phyloP scores from a whole-genome alignment of 495 filamentous ascomycete species.

The Sphaerosporella brunnea region DNA sequence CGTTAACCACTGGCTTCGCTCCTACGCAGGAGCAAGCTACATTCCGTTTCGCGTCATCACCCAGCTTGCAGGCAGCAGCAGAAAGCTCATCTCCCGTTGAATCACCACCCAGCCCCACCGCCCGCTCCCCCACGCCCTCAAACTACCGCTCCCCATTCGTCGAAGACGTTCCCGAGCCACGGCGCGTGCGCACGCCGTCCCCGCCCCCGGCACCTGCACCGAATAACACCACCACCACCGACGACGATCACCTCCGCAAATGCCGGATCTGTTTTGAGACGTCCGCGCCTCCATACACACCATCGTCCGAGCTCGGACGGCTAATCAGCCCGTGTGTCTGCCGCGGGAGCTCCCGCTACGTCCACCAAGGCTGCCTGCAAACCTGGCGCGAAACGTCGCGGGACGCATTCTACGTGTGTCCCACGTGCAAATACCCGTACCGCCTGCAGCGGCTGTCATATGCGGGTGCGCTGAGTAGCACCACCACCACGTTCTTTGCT shows the following conservation, averaged over 20 bases:
- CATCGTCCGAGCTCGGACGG: constrained; percentile 53
- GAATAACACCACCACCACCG: neutral
- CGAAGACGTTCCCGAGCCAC: constrained; percentile 28
- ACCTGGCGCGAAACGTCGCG: constrained; percentile 59
- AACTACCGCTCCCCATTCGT: constrained; percentile 21
- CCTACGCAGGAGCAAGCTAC: constrained; percentile 1
- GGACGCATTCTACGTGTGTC: constrained; percentile 68
- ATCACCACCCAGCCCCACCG: neutral
- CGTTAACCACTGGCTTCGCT: neutral
- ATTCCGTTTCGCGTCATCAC: constrained; percentile 6
- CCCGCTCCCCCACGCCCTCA: constrained; percentile 13
- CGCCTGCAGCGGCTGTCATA: constrained; percentile 49
- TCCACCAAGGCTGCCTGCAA: constrained; percentile 86
- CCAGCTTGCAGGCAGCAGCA: too few species aligned
- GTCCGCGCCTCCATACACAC: constrained; percentile 57
- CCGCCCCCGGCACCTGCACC: neutral
- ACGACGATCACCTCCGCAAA: constrained; percentile 39
- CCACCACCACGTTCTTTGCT: constrained; percentile 4
- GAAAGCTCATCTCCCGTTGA: too few species aligned
- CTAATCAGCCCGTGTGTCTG: constrained; percentile 87
- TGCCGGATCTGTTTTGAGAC: constrained; percentile 89
- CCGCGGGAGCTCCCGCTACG: constrained; percentile 80
- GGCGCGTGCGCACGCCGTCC: neutral
- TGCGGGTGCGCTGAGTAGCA: neutral
- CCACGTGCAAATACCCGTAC: constrained; percentile 75